Evolutionary conservation across 257 asterid genomes (phyloP), one percentile per base, ranked within the genome.

Genomic region (Anisodus tanguticus): DNA sequence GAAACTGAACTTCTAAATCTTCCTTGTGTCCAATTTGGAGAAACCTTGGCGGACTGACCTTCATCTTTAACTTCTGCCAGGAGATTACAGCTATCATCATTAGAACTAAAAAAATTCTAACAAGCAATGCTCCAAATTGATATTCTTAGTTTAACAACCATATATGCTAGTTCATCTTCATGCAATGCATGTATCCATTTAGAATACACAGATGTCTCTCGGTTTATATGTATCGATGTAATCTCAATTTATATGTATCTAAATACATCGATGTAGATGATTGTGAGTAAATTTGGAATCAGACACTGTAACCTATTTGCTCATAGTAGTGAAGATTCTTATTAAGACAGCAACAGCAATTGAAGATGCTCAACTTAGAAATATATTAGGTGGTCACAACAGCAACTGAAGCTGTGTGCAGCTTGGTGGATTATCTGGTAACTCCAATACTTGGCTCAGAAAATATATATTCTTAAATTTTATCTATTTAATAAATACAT

Each of bases 1-100:
- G 99, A 90, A 97, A 93, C 63, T 97, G 96, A 87, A 79, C 86
- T 86, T 83, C 72, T 90, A 89, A 22, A 82, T 83, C 91, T 83
- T 92, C 93, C 85, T 87, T 90, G 84, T 89, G 92, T 70, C 97
- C 97, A 85, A 94, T 85, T 80, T 85, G 91, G 70, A 97, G 90
- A 88, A 91, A 95, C 86, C 98, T 92, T 80, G 98, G 97, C 89
- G 91, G 92, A 84, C 89, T 93, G 85, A 95, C 92, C 88, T 88
- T 91, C 97, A 97, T 89, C 97, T 95, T 97, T 89, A 97, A 86
- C 88, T 92, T 97, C 99, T 97, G 95, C 87, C 78, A 87, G 82
- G 80, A 63, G 66, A 89, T 81, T 78, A 82, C 62, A 58, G 82
- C 82, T 79, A 43, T 80, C 78, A 81, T 83, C 70, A 84, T 85